Evolutionary conservation across 768 basidiomycete species (phyloP).

Genomic region (Infundibulicybe gibba): DNA sequence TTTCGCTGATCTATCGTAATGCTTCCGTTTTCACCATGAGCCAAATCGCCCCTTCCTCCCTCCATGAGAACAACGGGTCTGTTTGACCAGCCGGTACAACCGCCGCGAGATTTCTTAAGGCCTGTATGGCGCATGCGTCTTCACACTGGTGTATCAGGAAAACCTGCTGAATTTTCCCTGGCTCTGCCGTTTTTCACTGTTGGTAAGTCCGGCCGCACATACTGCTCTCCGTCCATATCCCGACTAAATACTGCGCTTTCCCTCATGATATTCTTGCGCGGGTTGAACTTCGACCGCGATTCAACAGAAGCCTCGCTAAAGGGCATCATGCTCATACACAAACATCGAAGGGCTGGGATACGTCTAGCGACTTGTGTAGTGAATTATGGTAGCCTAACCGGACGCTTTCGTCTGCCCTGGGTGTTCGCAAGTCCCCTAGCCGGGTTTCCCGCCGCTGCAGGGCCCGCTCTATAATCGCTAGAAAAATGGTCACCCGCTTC

Average conservation of each 20-base stretch:
- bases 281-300: conserved; percentile 14
- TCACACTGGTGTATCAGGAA: conserved; percentile 17
- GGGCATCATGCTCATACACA: conserved; percentile 36
- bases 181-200: conserved; percentile 30
- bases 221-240: conserved; percentile 21
- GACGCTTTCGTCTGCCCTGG: conserved; percentile 9
- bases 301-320: conserved; percentile 31
- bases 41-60: conserved; percentile 18
- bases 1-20: conserved; percentile 22
- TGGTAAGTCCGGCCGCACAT: conserved; percentile 25
- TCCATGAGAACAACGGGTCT: conserved; percentile 35
- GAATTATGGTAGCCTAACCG: conserved; percentile 21
- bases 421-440: conserved; percentile 20
- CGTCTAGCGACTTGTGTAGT: conserved; percentile 14
- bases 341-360: conserved; percentile 30
- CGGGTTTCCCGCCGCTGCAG: conserved; percentile 17
- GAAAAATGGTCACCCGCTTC: conserved; percentile 19
- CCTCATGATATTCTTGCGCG: conserved; percentile 17
- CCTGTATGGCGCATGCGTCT: conserved; percentile 22
- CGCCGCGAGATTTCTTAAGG: conserved; percentile 22
- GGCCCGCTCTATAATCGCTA: conserved; percentile 10
- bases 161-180: conserved; percentile 26
- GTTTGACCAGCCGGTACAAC: conserved; percentile 17
- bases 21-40: conserved; percentile 25
- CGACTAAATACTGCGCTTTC: conserved; percentile 10